These are phyloP conservation scores for Cucumis cinereus DNA, from an alignment of 306 rosid species.

Conservation along the genomic window DNA sequence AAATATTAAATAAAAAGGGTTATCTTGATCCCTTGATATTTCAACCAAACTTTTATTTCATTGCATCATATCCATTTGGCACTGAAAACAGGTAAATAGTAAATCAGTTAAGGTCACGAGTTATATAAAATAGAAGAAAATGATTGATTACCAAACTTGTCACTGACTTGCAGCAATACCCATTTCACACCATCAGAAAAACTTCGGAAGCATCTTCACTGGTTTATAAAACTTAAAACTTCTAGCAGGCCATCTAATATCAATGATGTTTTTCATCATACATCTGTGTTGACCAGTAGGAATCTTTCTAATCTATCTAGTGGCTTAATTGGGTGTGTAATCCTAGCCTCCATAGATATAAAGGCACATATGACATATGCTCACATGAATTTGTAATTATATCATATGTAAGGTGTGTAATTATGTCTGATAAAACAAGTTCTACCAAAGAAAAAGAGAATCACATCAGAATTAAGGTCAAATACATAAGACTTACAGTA, in stretches of 20 bases:
- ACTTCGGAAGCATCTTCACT: neutral
- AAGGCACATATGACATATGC: neutral
- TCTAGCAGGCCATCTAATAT: neutral
- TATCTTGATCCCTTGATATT: neutral
- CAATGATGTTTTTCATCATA: neutral
- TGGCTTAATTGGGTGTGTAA: neutral
- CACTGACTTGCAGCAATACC: neutral
- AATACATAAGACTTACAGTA: slow-evolving; percentile 49
- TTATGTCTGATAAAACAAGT: neutral
- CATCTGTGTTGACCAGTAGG: neutral
- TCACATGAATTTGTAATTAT: neutral
- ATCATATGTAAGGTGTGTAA: neutral
- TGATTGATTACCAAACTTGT: neutral
- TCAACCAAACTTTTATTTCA: neutral
- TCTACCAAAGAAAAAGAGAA: neutral
- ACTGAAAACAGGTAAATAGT: neutral
- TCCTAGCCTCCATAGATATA: neutral
- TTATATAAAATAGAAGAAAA: neutral
- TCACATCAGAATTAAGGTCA: neutral
- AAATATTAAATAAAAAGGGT: neutral
- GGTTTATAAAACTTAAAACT: neutral
- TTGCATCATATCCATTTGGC: neutral
- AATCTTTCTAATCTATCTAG: neutral
- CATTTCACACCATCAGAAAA: neutral
- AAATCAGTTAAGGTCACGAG: neutral